Conservation (phyloP, 495 filamentous ascomycete species). For the Tuber melanosporum region DNA sequence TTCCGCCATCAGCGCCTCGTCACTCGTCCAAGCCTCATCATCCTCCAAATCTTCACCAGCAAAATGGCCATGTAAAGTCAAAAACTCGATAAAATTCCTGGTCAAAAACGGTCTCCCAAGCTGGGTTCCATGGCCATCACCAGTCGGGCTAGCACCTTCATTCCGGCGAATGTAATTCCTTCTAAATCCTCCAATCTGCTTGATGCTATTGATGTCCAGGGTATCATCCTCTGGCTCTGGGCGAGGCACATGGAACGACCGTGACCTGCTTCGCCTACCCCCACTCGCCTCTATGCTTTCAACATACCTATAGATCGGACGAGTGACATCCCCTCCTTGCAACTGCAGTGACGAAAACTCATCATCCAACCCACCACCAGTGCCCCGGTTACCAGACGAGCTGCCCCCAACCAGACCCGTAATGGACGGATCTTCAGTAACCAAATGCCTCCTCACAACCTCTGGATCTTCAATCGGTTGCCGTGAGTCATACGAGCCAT, state of each 20-base stretch:
- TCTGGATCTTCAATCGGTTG: conserved; percentile 70
- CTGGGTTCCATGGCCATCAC: conserved; percentile 35
- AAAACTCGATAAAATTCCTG: conserved; percentile 86
- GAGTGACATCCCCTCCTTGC: conserved; percentile 88
- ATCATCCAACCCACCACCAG: conserved; percentile 50
- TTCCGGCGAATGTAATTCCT: conserved; percentile 70
- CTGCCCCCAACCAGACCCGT: conserved; percentile 41
- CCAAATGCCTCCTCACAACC: conserved; percentile 73
- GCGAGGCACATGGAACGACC: conserved; percentile 72
- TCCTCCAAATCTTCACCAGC: conserved; percentile 94
- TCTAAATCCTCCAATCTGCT: conserved; percentile 85
- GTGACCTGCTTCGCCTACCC: conserved; percentile 53
- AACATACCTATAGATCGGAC: conserved; percentile 90
- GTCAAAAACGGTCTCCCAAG: conserved; percentile 64
- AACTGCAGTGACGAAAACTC: conserved; percentile 88
- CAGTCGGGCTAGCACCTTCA: conserved; percentile 42
- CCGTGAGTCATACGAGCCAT: conserved; percentile 69
- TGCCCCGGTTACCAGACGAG: conserved; percentile 50
- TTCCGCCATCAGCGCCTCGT: conserved; percentile 75
- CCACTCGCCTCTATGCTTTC: conserved; percentile 61
- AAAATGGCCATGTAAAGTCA: conserved; percentile 93
- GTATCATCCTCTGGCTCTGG: conserved; percentile 70
- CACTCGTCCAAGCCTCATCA: conserved; percentile 73
- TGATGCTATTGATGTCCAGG: conserved; percentile 78
- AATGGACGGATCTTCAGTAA: conserved; percentile 48